A percentile compares a stretch with the other conserved stretches of the same genome.
These are phyloP conservation scores for Celoporthe dispersa DNA, from an alignment of 2,329 filamentous ascomycete genomes.

Conservation along the genomic window DNA sequence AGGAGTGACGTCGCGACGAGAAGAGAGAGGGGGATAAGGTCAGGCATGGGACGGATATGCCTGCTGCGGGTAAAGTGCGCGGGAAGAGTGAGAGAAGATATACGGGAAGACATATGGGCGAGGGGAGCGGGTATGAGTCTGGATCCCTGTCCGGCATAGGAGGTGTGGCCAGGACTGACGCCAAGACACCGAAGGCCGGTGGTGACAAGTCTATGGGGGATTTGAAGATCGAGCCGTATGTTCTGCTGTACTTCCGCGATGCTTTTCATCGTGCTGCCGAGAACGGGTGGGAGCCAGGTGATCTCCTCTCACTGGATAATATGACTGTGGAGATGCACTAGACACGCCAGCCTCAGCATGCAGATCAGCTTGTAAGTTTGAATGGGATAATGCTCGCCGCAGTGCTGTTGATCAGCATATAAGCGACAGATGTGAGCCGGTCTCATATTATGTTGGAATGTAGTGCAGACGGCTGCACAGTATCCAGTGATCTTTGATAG, in stretches of 20 bases:
- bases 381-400: not conserved
- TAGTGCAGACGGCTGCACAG: not conserved
- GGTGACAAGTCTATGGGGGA: not conserved
- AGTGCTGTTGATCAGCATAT: not conserved
- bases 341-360: not conserved
- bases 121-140: not conserved
- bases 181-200: not conserved
- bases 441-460: not conserved
- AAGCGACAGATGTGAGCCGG: not conserved
- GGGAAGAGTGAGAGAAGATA: not conserved
- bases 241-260: constrained; percentile 13
- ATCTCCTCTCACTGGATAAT: not conserved
- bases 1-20: not conserved
- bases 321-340: not conserved
- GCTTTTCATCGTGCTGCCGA: constrained; percentile 11
- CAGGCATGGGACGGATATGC: not conserved
- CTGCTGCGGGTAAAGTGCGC: not conserved
- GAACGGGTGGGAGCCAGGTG: constrained; percentile 10
- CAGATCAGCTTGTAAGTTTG: not conserved
- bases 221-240: not conserved
- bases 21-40: not conserved
- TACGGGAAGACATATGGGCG: not conserved
- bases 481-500: not conserved
- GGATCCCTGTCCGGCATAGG: not conserved
- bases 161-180: not conserved